These are phyloP conservation scores for Pichia manshurica DNA, from an alignment of 805 yeast species.

Conservation along the genomic window DNA sequence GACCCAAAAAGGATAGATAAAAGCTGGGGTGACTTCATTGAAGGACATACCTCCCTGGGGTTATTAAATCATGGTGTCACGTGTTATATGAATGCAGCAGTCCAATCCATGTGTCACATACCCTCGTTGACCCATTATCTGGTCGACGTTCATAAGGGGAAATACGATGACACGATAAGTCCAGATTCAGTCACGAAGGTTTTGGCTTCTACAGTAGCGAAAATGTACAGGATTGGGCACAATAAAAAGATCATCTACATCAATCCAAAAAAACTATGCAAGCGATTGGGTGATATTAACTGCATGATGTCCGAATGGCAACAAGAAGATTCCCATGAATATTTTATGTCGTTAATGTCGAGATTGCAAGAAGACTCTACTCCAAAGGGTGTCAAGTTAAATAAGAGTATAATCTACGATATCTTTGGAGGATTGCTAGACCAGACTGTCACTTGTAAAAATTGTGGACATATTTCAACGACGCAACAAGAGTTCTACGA, in stretches of 20 bases:
- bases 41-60: slow-evolving; percentile 59
- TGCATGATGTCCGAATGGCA: slow-evolving; percentile 98
- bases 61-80: slow-evolving; percentile 89
- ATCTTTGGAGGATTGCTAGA: slow-evolving; percentile 87
- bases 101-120: slow-evolving; percentile 83
- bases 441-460: slow-evolving; percentile 79
- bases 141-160: slow-evolving; percentile 53
- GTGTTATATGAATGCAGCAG: slow-evolving; percentile 93
- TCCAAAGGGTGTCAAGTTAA: slow-evolving; percentile 82
- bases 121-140: slow-evolving; percentile 88
- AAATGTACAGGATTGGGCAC: slow-evolving; percentile 61
- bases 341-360: slow-evolving; percentile 85
- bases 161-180: slow-evolving; percentile 41
- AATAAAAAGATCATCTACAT: slow-evolving; percentile 41
- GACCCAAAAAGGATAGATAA: slow-evolving; percentile 54
- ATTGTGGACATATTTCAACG: slow-evolving; percentile 74
- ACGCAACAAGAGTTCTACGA: slow-evolving; percentile 95
- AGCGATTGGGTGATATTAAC: slow-evolving; percentile 73
- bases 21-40: slow-evolving; percentile 58
- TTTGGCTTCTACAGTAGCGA: slow-evolving; percentile 60
- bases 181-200: slow-evolving; percentile 57
- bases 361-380: slow-evolving; percentile 88
- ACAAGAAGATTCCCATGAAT: slow-evolving; percentile 97
- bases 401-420: slow-evolving; percentile 78
- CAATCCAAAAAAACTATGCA: slow-evolving; percentile 71